Evolutionary conservation across 495 filamentous ascomycete genomes (phyloP).

Genomic region (Aspergillus nidulans): DNA sequence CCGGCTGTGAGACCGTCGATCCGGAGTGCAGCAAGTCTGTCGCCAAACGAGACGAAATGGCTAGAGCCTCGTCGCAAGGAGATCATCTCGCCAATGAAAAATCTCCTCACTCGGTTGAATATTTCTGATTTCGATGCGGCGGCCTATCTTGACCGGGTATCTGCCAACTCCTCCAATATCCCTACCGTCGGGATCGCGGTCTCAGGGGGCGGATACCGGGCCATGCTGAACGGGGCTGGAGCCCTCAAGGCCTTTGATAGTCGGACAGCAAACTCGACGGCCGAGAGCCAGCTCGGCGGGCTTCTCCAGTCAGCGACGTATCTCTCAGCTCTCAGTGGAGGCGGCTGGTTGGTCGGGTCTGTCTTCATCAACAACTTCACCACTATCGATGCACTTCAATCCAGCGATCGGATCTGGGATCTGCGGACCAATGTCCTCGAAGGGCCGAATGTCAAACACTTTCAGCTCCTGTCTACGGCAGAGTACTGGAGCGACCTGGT

Average conservation of each 20-base stretch:
- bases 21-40: conserved; percentile 54
- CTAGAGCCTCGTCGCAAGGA: conserved; percentile 45
- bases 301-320: conserved; percentile 81
- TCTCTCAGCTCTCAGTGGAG: conserved; percentile 78
- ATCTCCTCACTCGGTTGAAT: conserved; percentile 66
- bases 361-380: conserved; percentile 90
- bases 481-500: conserved; percentile 66
- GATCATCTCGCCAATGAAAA: conserved; percentile 63
- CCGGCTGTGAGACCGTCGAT: conserved; percentile 46
- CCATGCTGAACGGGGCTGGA: conserved; percentile 84
- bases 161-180: conserved; percentile 48
- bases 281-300: conserved; percentile 71
- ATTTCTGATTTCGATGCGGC: conserved; percentile 74
- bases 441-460: conserved; percentile 51
- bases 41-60: conserved; percentile 67
- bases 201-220: conserved; percentile 75
- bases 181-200: conserved; percentile 59
- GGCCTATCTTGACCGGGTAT: conserved; percentile 51
- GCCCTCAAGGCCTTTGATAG: conserved; percentile 80
- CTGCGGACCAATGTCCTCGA: conserved; percentile 74
- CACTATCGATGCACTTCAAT: conserved; percentile 53
- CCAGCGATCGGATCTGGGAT: conserved; percentile 56
- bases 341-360: conserved; percentile 82
- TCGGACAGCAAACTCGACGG: conserved; percentile 62
- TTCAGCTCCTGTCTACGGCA: conserved; percentile 48